A percentile compares a stretch with the other conserved stretches of the same genome.
phyloP scores from a whole-genome alignment of 805 yeast species.

The Starmerella bacillaris region DNA sequence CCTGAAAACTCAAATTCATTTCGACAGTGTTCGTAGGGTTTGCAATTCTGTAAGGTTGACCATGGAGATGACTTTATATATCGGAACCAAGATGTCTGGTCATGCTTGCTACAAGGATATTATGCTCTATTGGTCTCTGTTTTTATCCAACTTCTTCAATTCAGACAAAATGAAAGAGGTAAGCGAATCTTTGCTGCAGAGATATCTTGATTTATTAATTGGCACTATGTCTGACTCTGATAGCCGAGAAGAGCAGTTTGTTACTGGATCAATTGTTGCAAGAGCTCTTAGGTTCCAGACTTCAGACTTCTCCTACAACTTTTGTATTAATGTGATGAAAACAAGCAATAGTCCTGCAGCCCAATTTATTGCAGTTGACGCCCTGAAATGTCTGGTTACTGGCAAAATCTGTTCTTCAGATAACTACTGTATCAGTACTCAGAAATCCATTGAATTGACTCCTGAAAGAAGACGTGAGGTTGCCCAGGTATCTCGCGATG shows the following conservation, averaged over 20 bases:
- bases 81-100: constrained; percentile 1
- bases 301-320: constrained; percentile 39
- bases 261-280: constrained; percentile 44
- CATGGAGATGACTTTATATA: background rate
- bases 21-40: constrained; percentile 15
- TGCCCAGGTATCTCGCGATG: constrained; percentile 9
- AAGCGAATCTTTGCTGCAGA: constrained; percentile 20
- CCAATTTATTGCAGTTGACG: constrained; percentile 41
- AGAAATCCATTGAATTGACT: constrained; percentile 1
- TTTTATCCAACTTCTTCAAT: constrained; percentile 16
- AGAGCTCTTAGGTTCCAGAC: constrained; percentile 42
- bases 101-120: constrained; percentile 23
- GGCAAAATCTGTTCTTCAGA: constrained; percentile 11
- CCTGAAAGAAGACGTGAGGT: constrained; percentile 8
- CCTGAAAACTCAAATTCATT: constrained; percentile 21
- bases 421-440: background rate
- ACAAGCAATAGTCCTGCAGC: constrained; percentile 41
- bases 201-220: constrained; percentile 30
- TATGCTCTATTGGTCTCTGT: constrained; percentile 23
- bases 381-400: constrained; percentile 42
- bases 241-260: constrained; percentile 17
- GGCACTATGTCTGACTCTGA: constrained; percentile 21
- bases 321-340: constrained; percentile 44
- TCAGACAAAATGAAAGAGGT: constrained; percentile 20
- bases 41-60: constrained; percentile 1